Evolutionary conservation across 1,284 basidiomycete species (phyloP).

Genomic region (Fomitopsis schrenkii): DNA sequence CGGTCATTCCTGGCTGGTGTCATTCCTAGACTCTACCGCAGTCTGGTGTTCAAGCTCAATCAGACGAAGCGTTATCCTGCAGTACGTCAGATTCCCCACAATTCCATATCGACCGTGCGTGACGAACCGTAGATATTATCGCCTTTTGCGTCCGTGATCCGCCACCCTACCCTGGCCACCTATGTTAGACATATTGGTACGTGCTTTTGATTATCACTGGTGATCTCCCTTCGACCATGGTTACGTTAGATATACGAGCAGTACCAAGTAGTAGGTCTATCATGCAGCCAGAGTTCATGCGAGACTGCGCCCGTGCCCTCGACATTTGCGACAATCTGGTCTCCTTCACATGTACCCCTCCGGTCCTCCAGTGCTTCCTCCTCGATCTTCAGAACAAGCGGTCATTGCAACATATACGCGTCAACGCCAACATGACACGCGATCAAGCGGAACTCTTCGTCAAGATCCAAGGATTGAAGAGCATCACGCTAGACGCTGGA

Average conservation of each 20-base stretch:
- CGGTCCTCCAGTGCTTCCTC: conserved; percentile 46
- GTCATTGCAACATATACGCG: conserved; percentile 42
- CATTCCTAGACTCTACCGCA: conserved; percentile 56
- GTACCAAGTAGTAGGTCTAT: conserved; percentile 32
- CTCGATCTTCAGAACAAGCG: conserved; percentile 38
- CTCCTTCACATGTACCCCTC: conserved; percentile 50
- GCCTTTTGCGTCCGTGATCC: conserved; percentile 54
- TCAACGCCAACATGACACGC: conserved; percentile 44
- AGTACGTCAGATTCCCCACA: conserved; percentile 24
- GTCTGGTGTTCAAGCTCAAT: conserved; percentile 45
- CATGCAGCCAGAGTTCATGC: conserved; percentile 46
- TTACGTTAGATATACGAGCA: conserved; percentile 43
- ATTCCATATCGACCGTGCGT: background rate
- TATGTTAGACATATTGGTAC: conserved; percentile 60
- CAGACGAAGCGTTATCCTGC: conserved; percentile 54
- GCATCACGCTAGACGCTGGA: conserved; percentile 50
- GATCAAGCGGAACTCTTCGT: conserved; percentile 43
- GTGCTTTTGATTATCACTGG: background rate
- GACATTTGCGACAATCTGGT: conserved; percentile 45
- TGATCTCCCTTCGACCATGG: background rate
- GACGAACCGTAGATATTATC: conserved; percentile 36
- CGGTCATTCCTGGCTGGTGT: conserved; percentile 58
- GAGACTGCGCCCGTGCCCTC: conserved; percentile 46
- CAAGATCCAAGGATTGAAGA: conserved; percentile 38
- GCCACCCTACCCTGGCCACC: conserved; percentile 46